A percentile compares a stretch with the other conserved stretches of the same genome.
phyloP scores from a whole-genome alignment of 257 asterid genomes.

The Solanum sejunctum region DNA sequence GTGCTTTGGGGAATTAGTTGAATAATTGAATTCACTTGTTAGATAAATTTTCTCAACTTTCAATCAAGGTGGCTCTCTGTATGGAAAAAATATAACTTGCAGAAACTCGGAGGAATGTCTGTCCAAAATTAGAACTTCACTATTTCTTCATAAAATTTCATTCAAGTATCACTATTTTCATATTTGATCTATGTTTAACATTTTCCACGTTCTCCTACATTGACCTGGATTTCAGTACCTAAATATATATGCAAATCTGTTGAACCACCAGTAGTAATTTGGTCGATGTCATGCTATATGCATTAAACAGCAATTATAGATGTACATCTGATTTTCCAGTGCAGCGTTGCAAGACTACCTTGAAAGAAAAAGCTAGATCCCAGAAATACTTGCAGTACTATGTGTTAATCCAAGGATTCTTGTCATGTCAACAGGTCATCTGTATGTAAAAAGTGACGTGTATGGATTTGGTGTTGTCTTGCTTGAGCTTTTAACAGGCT shows the following conservation, averaged over 20 bases:
- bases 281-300: not conserved
- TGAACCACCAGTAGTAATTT: not conserved
- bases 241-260: not conserved
- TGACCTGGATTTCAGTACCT: not conserved
- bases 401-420: not conserved
- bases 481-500: slow-evolving; percentile 32
- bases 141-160: not conserved
- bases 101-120: not conserved
- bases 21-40: not conserved
- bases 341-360: not conserved
- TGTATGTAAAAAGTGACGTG: slow-evolving; percentile 35
- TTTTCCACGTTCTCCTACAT: not conserved
- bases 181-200: not conserved
- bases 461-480: slow-evolving; percentile 40
- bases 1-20: not conserved
- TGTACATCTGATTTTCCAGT: not conserved
- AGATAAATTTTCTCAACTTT: not conserved
- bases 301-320: not conserved
- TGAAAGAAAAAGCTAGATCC: not conserved
- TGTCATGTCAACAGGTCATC: slow-evolving; percentile 19
- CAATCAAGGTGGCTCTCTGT: not conserved
- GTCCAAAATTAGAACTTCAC: not conserved
- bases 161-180: not conserved
- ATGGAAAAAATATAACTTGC: not conserved
- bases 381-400: not conserved